These are phyloP conservation scores for Moniliella sp. DNA, from an alignment of 1,284 basidiomycete genomes.

Conservation along the genomic window DNA sequence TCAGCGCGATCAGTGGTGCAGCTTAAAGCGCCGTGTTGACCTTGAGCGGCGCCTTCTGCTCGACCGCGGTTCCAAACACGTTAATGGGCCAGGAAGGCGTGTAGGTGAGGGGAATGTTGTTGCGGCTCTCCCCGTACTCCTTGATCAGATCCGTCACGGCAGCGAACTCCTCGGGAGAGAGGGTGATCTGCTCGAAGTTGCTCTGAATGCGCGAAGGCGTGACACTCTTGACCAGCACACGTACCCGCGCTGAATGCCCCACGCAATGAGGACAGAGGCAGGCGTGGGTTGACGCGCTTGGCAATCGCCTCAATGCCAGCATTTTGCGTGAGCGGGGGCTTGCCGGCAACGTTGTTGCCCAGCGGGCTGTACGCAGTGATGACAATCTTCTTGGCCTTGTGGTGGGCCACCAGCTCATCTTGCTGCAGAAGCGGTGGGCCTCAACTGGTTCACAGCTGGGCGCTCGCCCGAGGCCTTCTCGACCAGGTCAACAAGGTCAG, in stretches of 20 bases:
- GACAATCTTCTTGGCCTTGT: constrained; percentile 21
- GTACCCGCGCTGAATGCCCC: constrained; percentile 34
- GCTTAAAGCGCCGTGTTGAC: constrained; percentile 9
- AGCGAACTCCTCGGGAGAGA: constrained; percentile 27
- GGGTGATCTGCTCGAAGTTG: constrained; percentile 32
- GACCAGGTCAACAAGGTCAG: constrained; percentile 48
- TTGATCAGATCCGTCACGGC: constrained; percentile 16
- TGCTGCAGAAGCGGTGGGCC: constrained; percentile 43
- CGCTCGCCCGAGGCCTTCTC: constrained; percentile 53
- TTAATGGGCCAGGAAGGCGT: constrained; percentile 19
- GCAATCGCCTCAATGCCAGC: constrained; percentile 30
- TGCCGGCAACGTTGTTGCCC: constrained; percentile 11
- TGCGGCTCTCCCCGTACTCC: constrained; percentile 23
- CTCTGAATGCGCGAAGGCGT: constrained; percentile 28
- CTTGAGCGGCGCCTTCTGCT: constrained; percentile 11
- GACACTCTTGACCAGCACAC: constrained; percentile 35
- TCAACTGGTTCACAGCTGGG: constrained; percentile 65
- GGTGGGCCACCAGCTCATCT: constrained; percentile 22
- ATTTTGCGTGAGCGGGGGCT: constrained; percentile 19
- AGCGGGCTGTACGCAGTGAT: constrained; percentile 36
- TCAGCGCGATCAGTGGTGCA: too few species aligned
- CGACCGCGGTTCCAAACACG: constrained; percentile 19
- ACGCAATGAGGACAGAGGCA: constrained; percentile 35
- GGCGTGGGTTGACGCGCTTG: constrained; percentile 25
- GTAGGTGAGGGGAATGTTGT: constrained; percentile 23